phyloP scores from a whole-genome alignment of 257 asterid species.

The Solanum lignicaule region DNA sequence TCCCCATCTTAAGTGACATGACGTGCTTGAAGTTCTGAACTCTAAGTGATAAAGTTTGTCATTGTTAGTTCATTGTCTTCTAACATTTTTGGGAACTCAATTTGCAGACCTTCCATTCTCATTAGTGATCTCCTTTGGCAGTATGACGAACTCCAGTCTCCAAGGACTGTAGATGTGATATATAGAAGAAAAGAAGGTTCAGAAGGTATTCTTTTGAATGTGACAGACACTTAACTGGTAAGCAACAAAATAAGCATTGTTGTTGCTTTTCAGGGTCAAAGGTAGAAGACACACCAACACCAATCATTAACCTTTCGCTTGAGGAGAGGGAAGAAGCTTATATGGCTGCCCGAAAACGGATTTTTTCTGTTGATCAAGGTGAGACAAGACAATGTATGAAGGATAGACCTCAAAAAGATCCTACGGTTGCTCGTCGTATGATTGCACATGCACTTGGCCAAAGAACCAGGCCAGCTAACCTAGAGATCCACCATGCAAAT shows the following conservation, averaged over 20 bases:
- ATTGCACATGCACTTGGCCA: constrained; percentile 90
- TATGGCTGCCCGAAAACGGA: constrained; percentile 63
- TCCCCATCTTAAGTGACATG: neutral
- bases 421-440: constrained; percentile 87
- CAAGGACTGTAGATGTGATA: constrained; percentile 27
- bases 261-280: constrained; percentile 1
- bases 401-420: constrained; percentile 68
- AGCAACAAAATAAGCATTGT: neutral
- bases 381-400: constrained; percentile 23
- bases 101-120: constrained; percentile 77
- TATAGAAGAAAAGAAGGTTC: constrained; percentile 38
- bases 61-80: neutral
- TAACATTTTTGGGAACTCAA: constrained; percentile 7
- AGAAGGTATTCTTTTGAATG: constrained; percentile 33
- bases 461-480: constrained; percentile 26
- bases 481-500: constrained; percentile 16
- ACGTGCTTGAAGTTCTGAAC: neutral
- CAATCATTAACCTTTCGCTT: constrained; percentile 33
- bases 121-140: constrained; percentile 70
- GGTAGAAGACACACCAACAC: neutral
- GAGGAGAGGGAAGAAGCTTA: constrained; percentile 73
- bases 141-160: constrained; percentile 42
- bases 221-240: neutral
- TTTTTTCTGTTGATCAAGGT: constrained; percentile 38
- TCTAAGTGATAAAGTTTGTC: neutral